Base-by-base conservation (phyloP, 129 eudicot genomes). In the Centaurea solstitialis region DNA sequence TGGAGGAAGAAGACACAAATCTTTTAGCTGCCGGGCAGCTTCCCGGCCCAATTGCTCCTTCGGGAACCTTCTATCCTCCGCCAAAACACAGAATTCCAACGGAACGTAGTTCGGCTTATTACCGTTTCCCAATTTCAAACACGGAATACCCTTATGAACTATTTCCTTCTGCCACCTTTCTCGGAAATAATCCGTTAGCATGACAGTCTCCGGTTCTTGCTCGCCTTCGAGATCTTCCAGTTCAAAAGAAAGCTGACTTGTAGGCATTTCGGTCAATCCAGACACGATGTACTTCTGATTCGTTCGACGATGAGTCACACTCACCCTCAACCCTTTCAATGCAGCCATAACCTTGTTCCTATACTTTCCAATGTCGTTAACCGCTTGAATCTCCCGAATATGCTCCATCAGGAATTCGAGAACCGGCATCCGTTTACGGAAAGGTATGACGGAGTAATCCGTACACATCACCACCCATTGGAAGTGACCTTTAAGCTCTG, bases 301-400 rank as follows among this genome's bases (percentile, higher is more conserved):
- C 0, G 97, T 93, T 0, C n/a, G n/a, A 33, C 98, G 94, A 80
- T 93, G 98, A 65, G 73, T 89, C 35, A 93, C 98, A 24, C 57
- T 78, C 9, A 93, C 94, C 64, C 83, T 85, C 80, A 91, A 70
- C 13, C 97, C 94, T 50, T 77, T 84, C 77, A 93, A 73, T 7
- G 89, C 88, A 9, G 10, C 2, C 9, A 40, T 4, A 9, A 92
- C 90, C 0, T 70, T 38, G 73, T 75, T 75, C 45, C 76, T 62
- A 59, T 41, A 67, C 45, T 21, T 61, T 3, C 11, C 8, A 20
- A 93, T 61, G 37, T 88, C 86, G 17, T 74, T 66, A 8, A 73
- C 85, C 1, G 37, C 84, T 4, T 22, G 33, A 41, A 88, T 81
- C 4, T 75, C 89, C 53, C 78, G n/a, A 35, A 93, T 33, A 66